A percentile compares a stretch with the other conserved stretches of the same genome.
Evolutionary conservation across 2,329 filamentous ascomycete genomes (phyloP).

Genomic region (Graphilbum fragrans): DNA sequence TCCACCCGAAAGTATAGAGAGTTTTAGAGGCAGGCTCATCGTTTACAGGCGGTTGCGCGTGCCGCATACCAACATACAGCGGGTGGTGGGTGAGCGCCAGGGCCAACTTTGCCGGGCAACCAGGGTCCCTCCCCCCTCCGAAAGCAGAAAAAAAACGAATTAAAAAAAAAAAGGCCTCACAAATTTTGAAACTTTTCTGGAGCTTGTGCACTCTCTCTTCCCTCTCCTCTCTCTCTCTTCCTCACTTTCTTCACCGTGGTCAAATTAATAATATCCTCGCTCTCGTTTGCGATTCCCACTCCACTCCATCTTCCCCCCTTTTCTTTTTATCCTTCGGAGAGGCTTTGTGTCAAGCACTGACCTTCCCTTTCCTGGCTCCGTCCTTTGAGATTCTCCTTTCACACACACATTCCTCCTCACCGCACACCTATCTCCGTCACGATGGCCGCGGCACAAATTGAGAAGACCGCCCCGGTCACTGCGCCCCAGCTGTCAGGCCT

Average conservation of each 20-base stretch:
- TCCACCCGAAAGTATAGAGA: conserved; percentile 12
- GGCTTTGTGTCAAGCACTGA: too few relatives aligned
- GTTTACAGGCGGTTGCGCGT: background rate
- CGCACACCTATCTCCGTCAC: conserved; percentile 18
- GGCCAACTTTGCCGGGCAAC: background rate
- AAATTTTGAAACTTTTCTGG: background rate
- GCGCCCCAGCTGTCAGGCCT: conserved; percentile 34
- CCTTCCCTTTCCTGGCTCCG: conserved; percentile 5
- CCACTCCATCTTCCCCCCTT: conserved; percentile 17
- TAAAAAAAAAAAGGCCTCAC: background rate
- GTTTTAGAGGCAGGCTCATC: background rate
- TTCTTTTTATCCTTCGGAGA: background rate
- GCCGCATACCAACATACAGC: too few relatives aligned
- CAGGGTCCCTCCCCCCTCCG: background rate
- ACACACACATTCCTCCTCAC: conserved; percentile 2
- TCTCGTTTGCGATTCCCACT: conserved; percentile 6
- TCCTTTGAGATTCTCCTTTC: conserved; percentile 10
- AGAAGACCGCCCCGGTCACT: conserved; percentile 26
- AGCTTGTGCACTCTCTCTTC: background rate
- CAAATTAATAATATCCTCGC: background rate
- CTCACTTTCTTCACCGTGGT: conserved; percentile 7
- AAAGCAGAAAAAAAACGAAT: background rate
- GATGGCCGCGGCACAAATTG: conserved; percentile 33
- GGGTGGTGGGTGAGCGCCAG: background rate
- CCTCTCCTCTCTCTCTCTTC: conserved; percentile 1